A percentile compares a stretch with the other conserved stretches of the same genome.
phyloP scores from a whole-genome alignment of 2,329 filamentous ascomycete genomes.

The Alternaria solani region DNA sequence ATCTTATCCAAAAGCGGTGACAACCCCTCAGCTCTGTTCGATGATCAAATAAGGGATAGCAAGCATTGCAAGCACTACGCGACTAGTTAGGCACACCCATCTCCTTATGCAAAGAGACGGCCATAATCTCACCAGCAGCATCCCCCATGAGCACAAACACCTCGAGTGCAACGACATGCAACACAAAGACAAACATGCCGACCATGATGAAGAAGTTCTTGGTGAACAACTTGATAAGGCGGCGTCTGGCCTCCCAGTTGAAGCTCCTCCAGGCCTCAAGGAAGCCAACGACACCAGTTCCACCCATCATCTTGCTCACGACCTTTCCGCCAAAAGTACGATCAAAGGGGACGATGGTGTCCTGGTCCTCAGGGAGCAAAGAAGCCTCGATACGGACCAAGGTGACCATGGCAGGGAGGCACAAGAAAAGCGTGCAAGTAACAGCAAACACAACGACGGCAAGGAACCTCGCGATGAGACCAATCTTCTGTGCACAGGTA shows the following conservation, averaged over 20 bases:
- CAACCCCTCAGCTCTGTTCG: neutral
- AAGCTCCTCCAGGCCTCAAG: constrained; percentile 83
- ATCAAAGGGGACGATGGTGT: constrained; percentile 90
- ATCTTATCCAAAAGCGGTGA: neutral
- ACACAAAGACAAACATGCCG: constrained; percentile 58
- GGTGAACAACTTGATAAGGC: constrained; percentile 76
- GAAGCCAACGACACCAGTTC: constrained; percentile 74
- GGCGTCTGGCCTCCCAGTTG: constrained; percentile 73
- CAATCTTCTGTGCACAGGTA: constrained; percentile 45
- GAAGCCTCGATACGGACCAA: constrained; percentile 87
- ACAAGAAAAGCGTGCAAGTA: constrained; percentile 68
- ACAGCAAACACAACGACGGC: constrained; percentile 50
- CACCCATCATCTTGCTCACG: constrained; percentile 76
- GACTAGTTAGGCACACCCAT: neutral
- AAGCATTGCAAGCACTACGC: neutral
- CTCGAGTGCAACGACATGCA: constrained; percentile 62
- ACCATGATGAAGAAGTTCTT: constrained; percentile 71
- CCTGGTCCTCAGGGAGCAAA: constrained; percentile 79
- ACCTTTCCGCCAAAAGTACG: constrained; percentile 82
- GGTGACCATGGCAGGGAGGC: constrained; percentile 81
- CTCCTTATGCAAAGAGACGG: constrained; percentile 23
- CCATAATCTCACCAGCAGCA: constrained; percentile 32
- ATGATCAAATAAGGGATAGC: neutral
- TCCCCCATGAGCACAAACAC: constrained; percentile 58
- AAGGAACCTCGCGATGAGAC: constrained; percentile 54